A percentile compares a stretch with the other conserved stretches of the same genome.
Conservation (phyloP, 371 early-diverging fungal genomes). For the Mortierella sp. region DNA sequence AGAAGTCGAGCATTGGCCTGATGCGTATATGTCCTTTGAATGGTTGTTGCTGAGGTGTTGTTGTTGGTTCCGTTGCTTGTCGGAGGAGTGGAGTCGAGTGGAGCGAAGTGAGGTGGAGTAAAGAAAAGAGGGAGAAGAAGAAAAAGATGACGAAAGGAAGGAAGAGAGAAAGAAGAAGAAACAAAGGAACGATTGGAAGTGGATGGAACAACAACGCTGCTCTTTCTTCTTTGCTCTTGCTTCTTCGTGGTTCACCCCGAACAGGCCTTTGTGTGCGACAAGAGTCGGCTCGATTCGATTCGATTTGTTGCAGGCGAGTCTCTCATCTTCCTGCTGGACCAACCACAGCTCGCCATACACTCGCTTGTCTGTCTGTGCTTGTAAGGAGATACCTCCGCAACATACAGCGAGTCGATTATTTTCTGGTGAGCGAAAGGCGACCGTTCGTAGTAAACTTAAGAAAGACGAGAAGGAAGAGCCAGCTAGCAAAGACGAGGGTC, state of each 20-base stretch:
- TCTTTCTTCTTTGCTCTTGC: background rate
- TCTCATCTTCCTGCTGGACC: background rate
- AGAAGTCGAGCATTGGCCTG: slow-evolving; percentile 81
- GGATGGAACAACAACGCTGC: background rate
- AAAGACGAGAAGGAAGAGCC: too few relatives aligned
- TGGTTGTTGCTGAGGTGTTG: background rate
- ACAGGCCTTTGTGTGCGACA: background rate
- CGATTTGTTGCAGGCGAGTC: background rate
- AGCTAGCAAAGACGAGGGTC: too few relatives aligned
- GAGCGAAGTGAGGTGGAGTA: too few relatives aligned
- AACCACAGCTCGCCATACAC: slow-evolving; percentile 5
- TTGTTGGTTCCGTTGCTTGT: background rate
- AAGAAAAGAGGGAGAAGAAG: background rate
- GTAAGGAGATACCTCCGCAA: too few relatives aligned
- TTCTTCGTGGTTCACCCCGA: background rate
- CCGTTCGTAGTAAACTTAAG: too few relatives aligned
- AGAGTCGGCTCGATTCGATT: background rate
- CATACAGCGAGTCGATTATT: too few relatives aligned
- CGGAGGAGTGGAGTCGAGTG: background rate
- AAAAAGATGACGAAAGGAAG: background rate
- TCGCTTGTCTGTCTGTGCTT: background rate
- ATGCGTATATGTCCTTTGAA: background rate
- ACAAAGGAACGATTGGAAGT: background rate
- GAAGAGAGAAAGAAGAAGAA: background rate
- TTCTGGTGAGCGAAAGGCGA: too few relatives aligned